Conservation (phyloP, 2,329 filamentous ascomycete genomes). For the Monosporascus cannonballus region DNA sequence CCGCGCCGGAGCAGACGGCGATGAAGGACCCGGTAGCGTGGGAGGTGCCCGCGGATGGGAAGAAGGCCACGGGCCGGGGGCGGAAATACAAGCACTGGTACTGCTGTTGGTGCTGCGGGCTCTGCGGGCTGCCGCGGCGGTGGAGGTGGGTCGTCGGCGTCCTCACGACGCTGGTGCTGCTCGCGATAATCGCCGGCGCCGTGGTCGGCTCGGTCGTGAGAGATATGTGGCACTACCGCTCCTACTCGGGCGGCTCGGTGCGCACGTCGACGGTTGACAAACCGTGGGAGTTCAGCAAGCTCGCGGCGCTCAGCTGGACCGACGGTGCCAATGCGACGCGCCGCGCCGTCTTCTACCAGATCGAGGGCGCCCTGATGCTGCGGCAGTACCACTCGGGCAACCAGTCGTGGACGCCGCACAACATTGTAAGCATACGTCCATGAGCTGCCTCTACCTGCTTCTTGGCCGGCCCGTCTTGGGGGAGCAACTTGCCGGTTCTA, state of each 20-base stretch:
- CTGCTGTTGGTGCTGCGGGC: neutral
- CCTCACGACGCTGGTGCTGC: neutral
- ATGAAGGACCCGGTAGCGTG: neutral
- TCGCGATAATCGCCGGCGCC: neutral
- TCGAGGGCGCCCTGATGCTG: neutral
- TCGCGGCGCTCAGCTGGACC: neutral
- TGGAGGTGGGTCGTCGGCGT: neutral
- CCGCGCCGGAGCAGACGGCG: no score
- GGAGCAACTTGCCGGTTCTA: no score
- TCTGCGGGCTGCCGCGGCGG: neutral
- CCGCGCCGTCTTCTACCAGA: neutral
- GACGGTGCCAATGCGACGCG: neutral
- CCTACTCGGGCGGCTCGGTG: no score
- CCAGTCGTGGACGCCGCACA: neutral
- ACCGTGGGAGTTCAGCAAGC: neutral
- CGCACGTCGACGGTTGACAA: neutral
- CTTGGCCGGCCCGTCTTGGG: no score
- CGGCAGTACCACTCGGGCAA: neutral
- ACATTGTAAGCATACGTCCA: neutral
- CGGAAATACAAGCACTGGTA: no score
- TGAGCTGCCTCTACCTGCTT: no score
- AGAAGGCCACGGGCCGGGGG: neutral
- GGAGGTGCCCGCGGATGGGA: neutral
- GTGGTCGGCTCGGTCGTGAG: no score
- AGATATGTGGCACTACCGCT: fast-evolving